Percentiles rank a stretch among this genome's conserved stretches.
phyloP scores from a whole-genome alignment of 257 asterid species.

The Leonotis leonurus region DNA sequence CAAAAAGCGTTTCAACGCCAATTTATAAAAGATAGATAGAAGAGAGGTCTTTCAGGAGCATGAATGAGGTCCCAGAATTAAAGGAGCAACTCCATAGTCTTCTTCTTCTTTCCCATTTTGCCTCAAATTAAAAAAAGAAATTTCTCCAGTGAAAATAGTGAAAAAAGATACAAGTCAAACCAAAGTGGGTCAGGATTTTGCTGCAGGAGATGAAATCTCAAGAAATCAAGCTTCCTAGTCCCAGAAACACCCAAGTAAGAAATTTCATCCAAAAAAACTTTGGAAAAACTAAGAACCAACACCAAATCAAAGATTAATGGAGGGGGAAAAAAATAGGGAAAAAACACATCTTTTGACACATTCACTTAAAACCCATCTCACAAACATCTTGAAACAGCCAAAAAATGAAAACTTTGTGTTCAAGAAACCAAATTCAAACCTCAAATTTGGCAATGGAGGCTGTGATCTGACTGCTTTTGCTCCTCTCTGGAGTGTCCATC shows the following conservation, averaged over 20 bases:
- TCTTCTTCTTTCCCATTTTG: not conserved
- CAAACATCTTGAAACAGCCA: slow-evolving; percentile 7
- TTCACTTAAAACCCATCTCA: slow-evolving; percentile 22
- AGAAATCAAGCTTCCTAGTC: slow-evolving; percentile 4
- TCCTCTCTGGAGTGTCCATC: slow-evolving; percentile 89
- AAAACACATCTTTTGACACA: not conserved
- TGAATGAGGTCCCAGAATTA: slow-evolving; percentile 9
- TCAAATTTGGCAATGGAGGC: slow-evolving; percentile 56
- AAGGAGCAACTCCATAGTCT: not conserved
- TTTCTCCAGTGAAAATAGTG: not conserved
- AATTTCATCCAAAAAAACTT: not conserved
- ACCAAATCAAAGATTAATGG: slow-evolving; percentile 1
- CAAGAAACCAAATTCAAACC: slow-evolving; percentile 40
- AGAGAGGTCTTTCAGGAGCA: not conserved
- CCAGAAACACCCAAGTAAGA: slow-evolving; percentile 6
- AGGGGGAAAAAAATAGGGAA: not conserved
- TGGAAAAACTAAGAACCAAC: not conserved
- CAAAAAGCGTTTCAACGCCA: not conserved
- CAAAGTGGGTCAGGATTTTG: slow-evolving; percentile 1
- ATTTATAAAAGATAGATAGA: not conserved
- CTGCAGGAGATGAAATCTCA: slow-evolving; percentile 15
- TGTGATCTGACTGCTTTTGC: slow-evolving; percentile 64
- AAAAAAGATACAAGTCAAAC: slow-evolving; percentile 12
- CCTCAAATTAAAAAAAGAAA: not conserved
- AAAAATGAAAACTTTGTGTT: slow-evolving; percentile 16